These are phyloP conservation scores for Dactylonectria macrodidyma DNA, from an alignment of 2,329 filamentous ascomycete genomes.

Conservation along the genomic window DNA sequence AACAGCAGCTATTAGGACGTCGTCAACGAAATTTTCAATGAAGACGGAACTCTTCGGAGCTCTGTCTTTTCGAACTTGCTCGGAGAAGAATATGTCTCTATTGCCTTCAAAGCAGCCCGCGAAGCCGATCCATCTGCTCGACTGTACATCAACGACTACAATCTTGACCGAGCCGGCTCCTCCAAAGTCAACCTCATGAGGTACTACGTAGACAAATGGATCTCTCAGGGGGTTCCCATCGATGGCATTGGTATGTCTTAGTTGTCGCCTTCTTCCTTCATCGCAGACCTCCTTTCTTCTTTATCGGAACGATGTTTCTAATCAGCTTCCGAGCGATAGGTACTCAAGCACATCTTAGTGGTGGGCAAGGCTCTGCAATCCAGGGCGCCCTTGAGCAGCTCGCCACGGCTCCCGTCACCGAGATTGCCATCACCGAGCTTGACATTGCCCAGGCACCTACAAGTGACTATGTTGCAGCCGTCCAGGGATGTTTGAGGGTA, in stretches of 20 bases:
- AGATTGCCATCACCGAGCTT: constrained; percentile 77
- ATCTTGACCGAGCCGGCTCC: constrained; percentile 72
- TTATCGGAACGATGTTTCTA: no score
- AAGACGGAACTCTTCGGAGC: constrained; percentile 71
- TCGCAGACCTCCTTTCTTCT: no score
- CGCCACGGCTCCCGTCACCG: constrained; percentile 66
- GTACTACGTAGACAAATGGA: constrained; percentile 76
- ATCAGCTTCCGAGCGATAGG: no score
- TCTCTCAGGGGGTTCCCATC: constrained; percentile 67
- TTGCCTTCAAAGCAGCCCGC: constrained; percentile 79
- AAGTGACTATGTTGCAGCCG: constrained; percentile 71
- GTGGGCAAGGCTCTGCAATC: constrained; percentile 55
- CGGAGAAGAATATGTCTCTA: constrained; percentile 78
- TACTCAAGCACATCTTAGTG: constrained; percentile 69
- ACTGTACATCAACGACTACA: constrained; percentile 84
- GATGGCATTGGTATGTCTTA: constrained; percentile 64
- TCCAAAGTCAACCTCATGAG: constrained; percentile 70
- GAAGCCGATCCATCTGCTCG: constrained; percentile 76
- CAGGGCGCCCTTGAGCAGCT: constrained; percentile 8
- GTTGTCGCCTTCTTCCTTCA: no score
- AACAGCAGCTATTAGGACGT: constrained; percentile 61
- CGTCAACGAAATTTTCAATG: constrained; percentile 76
- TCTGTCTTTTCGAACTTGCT: constrained; percentile 78
- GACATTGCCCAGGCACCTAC: constrained; percentile 73
- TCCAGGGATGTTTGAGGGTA: constrained; percentile 71